Evolutionary conservation across 2,329 filamentous ascomycete genomes (phyloP).

Genomic region (Escovopsis sp.): DNA sequence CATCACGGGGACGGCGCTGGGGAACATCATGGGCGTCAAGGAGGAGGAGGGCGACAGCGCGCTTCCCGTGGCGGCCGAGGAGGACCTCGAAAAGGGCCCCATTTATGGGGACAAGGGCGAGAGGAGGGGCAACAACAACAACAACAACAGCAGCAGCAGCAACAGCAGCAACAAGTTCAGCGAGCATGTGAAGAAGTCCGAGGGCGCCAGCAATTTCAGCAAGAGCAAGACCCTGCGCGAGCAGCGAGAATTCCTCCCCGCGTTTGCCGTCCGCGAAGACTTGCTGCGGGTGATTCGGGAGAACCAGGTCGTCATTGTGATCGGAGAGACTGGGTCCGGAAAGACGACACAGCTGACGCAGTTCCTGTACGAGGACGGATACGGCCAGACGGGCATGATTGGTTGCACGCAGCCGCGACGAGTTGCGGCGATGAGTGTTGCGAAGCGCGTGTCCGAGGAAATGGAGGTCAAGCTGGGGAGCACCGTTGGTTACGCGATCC

Average conservation of each 20-base stretch:
- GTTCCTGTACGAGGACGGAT: conserved; percentile 91
- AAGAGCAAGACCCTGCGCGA: conserved; percentile 80
- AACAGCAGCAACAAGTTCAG: conserved; percentile 55
- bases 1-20: conserved; percentile 77
- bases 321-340: conserved; percentile 92
- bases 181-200: conserved; percentile 73
- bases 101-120: conserved; percentile 2
- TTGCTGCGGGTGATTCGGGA: conserved; percentile 82
- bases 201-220: conserved; percentile 82
- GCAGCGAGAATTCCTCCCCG: conserved; percentile 84
- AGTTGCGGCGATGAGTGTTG: conserved; percentile 97
- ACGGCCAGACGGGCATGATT: conserved; percentile 75
- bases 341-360: conserved; percentile 97
- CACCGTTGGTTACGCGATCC: conserved; percentile 88
- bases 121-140: conserved; percentile 40
- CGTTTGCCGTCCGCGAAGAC: conserved; percentile 92
- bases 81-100: conserved; percentile 40
- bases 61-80: conserved; percentile 58
- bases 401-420: conserved; percentile 92
- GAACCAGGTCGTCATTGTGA: conserved; percentile 93
- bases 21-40: conserved; percentile 91
- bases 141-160: no score
- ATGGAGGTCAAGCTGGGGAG: conserved; percentile 89
- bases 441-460: conserved; percentile 94
- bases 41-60: conserved; percentile 89